phyloP scores from a whole-genome alignment of 345 rosid genomes.

The Rhizophora apiculata region DNA sequence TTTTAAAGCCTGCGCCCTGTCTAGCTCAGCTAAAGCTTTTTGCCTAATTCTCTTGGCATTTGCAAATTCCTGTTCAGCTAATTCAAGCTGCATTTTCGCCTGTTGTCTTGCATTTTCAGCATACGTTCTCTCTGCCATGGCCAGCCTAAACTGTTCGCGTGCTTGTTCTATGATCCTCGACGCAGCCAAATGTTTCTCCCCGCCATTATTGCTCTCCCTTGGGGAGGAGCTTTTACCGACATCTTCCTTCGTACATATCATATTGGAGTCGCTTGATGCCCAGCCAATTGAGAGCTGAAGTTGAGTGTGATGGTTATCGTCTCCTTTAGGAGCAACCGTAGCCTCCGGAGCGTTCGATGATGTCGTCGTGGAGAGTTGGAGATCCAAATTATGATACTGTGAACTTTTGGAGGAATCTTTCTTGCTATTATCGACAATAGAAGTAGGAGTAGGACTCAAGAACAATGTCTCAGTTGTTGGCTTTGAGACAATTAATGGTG shows the following conservation, averaged over 20 bases:
- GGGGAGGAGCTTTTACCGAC: conserved; percentile 16
- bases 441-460: conserved; percentile 20
- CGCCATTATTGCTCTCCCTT: conserved; percentile 11
- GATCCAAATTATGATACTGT: conserved; percentile 55
- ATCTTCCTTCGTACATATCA: conserved; percentile 15
- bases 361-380: conserved; percentile 52
- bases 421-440: background rate
- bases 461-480: conserved; percentile 24
- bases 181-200: conserved; percentile 23
- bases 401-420: conserved; percentile 17
- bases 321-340: conserved; percentile 31
- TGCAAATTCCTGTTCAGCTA: conserved; percentile 74
- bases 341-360: conserved; percentile 24
- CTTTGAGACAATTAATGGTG: conserved; percentile 29
- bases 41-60: conserved; percentile 75
- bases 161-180: conserved; percentile 39
- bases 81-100: conserved; percentile 65
- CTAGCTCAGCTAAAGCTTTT: conserved; percentile 74
- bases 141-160: conserved; percentile 44
- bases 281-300: conserved; percentile 60
- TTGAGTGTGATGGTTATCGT: conserved; percentile 43
- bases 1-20: conserved; percentile 57
- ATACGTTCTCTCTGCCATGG: conserved; percentile 53
- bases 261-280: conserved; percentile 36
- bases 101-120: conserved; percentile 64